A percentile compares a stretch with the other conserved stretches of the same genome.
phyloP scores from a whole-genome alignment of 1,284 basidiomycete species.

The Jaminaea rosea region DNA sequence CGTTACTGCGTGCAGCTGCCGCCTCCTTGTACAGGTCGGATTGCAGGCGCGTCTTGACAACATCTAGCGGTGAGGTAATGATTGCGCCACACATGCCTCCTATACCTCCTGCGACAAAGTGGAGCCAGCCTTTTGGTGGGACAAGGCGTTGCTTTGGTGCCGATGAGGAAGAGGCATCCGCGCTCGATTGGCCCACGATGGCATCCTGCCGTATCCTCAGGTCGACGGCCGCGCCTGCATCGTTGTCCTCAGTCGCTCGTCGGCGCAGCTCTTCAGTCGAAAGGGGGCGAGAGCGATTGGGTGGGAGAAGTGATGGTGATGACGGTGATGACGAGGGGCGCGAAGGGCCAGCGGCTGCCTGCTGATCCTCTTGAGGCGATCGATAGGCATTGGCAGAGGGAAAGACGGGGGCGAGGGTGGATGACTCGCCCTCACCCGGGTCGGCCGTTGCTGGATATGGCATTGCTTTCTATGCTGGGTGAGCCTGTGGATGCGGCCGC shows the following conservation, averaged over 20 bases:
- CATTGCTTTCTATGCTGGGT: constrained; percentile 7
- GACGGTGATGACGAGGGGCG: background rate
- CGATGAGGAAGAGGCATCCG: too few species aligned
- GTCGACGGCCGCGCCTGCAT: constrained; percentile 24
- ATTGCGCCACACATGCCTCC: constrained; percentile 97
- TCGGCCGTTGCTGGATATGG: constrained; percentile 19
- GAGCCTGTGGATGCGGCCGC: too few species aligned
- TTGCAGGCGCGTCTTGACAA: constrained; percentile 94
- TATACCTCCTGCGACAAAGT: constrained; percentile 53
- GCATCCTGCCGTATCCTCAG: too few species aligned
- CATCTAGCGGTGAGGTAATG: constrained; percentile 92
- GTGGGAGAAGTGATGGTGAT: background rate
- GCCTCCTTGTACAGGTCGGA: constrained; percentile 66
- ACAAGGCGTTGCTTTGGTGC: too few species aligned
- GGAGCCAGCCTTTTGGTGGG: background rate
- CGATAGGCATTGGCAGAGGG: constrained; percentile 14
- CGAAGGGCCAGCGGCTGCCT: background rate
- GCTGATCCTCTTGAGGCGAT: background rate
- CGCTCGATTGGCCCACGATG: too few species aligned
- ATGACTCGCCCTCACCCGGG: constrained; percentile 25
- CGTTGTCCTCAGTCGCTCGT: constrained; percentile 4
- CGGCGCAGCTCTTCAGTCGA: constrained; percentile 2
- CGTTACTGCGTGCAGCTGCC: constrained; percentile 2
- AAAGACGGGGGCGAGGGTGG: constrained; percentile 15
- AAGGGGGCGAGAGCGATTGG: constrained; percentile 7